A percentile compares a stretch with the other conserved stretches of the same genome.
Evolutionary conservation across 352 stramenopile species (phyloP).

Genomic region (Phytophthora ohioensis): DNA sequence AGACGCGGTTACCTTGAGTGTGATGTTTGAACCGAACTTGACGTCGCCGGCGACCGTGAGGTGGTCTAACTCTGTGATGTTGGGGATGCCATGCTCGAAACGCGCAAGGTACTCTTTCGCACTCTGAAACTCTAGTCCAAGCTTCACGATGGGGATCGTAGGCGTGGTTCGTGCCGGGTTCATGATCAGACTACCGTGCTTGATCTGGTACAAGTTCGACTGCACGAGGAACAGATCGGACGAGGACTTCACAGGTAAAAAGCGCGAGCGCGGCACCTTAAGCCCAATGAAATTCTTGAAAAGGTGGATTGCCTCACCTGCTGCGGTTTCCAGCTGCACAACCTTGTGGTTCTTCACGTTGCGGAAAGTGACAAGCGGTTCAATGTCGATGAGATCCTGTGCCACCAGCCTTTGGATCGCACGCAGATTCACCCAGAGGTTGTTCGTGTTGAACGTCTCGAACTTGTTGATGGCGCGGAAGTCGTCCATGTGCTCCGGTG

Average conservation of each 20-base stretch:
- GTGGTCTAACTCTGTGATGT: slow-evolving; percentile 95
- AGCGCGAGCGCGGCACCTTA: slow-evolving; percentile 96
- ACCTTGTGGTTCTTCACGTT: slow-evolving; percentile 97
- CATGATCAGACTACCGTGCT: slow-evolving; percentile 92
- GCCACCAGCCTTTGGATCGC: slow-evolving; percentile 97
- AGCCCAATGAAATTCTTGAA: slow-evolving; percentile 98
- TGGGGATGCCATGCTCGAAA: slow-evolving; percentile 91
- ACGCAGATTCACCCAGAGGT: slow-evolving; percentile 98
- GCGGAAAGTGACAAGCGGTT: slow-evolving; percentile 93
- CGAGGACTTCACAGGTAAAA: slow-evolving; percentile 99
- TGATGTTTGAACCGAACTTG: slow-evolving; percentile 94
- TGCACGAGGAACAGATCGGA: slow-evolving; percentile 97
- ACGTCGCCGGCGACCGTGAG: slow-evolving; percentile 94
- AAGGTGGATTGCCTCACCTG: slow-evolving; percentile 98
- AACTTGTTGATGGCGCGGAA: slow-evolving; percentile 97
- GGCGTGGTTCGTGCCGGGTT: slow-evolving; percentile 81
- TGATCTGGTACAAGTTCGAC: slow-evolving; percentile 94
- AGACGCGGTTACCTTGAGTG: slow-evolving; percentile 75
- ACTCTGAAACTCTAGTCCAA: slow-evolving; percentile 92
- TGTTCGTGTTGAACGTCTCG: slow-evolving; percentile 99
- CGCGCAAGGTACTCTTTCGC: slow-evolving; percentile 89
- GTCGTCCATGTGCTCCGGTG: slow-evolving; percentile 93
- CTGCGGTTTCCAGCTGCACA: slow-evolving; percentile 96
- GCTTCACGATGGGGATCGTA: slow-evolving; percentile 94
- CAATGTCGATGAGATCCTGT: slow-evolving; percentile 98